Evolutionary conservation across 306 rosid species (phyloP).

Genomic region (Lagenaria siceraria): DNA sequence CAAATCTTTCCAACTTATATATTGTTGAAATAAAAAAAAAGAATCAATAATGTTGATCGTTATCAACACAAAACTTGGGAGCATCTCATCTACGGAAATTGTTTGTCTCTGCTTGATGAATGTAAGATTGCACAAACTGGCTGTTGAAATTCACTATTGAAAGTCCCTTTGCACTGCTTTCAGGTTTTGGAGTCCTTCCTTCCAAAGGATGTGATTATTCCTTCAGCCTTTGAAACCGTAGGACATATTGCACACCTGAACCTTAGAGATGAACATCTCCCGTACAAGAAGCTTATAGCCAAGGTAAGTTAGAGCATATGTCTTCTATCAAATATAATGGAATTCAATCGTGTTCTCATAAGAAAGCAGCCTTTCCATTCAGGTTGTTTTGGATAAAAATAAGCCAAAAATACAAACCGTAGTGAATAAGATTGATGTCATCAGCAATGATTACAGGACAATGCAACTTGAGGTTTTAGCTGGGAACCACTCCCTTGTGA

Average conservation of each 20-base stretch:
- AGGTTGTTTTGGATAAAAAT: constrained; percentile 89
- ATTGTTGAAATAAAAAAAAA: background rate
- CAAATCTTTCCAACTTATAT: background rate
- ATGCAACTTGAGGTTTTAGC: constrained; percentile 96
- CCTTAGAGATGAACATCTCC: constrained; percentile 76
- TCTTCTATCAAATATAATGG: background rate
- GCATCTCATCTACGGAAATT: no score
- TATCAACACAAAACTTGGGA: background rate
- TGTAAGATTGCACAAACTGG: background rate
- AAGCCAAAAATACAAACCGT: constrained; percentile 82
- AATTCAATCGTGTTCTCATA: constrained; percentile 7
- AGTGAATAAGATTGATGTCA: constrained; percentile 70
- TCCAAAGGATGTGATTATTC: constrained; percentile 59
- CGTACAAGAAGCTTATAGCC: constrained; percentile 75
- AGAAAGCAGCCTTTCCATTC: constrained; percentile 18
- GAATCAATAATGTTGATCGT: background rate
- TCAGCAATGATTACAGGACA: constrained; percentile 82
- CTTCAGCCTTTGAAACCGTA: constrained; percentile 73
- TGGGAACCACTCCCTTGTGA: constrained; percentile 88
- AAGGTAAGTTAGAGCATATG: constrained; percentile 34
- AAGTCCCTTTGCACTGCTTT: constrained; percentile 16
- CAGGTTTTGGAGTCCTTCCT: constrained; percentile 76
- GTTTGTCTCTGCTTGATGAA: background rate
- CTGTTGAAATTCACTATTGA: background rate
- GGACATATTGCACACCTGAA: constrained; percentile 92